These are phyloP conservation scores for Fusarium protoensiforme DNA, from an alignment of 2,329 filamentous ascomycete species.

Conservation along the genomic window DNA sequence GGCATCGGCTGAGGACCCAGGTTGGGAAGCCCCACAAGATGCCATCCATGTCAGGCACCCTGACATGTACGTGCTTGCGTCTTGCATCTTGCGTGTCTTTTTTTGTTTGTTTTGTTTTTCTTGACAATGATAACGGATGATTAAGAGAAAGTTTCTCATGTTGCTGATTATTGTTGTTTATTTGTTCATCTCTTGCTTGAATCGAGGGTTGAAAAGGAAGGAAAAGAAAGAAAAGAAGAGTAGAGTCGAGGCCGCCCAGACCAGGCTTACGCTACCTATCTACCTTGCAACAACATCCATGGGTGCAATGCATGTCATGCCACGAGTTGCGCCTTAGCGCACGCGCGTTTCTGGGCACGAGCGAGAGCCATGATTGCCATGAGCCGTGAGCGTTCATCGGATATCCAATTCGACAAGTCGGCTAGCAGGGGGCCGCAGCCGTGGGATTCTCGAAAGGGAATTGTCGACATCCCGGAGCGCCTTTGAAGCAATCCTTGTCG, in stretches of 20 bases:
- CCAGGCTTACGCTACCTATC: background rate
- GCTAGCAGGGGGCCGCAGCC: constrained; percentile 7
- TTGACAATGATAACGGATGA: background rate
- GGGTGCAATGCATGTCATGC: constrained; percentile 13
- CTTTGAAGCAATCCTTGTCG: constrained; percentile 13
- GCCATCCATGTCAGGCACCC: constrained; percentile 27
- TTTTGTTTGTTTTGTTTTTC: background rate
- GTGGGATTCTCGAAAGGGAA: constrained; percentile 28
- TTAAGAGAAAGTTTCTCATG: background rate
- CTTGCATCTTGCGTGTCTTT: constrained; percentile 32
- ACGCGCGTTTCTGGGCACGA: constrained; percentile 6
- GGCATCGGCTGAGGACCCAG: constrained; percentile 42
- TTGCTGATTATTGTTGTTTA: background rate
- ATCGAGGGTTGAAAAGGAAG: background rate
- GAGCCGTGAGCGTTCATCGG: constrained; percentile 19
- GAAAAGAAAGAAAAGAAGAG: background rate
- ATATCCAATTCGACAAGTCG: constrained; percentile 3
- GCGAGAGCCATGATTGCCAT: constrained; percentile 8
- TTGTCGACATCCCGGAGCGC: constrained; percentile 26
- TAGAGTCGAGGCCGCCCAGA: background rate
- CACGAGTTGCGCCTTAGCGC: constrained; percentile 11
- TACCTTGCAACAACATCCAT: background rate
- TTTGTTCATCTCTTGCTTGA: background rate
- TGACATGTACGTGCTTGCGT: constrained; percentile 28
- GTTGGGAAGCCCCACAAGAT: constrained; percentile 35